These are phyloP conservation scores for Vinca minor DNA, from an alignment of 257 asterid genomes.

Conservation along the genomic window DNA sequence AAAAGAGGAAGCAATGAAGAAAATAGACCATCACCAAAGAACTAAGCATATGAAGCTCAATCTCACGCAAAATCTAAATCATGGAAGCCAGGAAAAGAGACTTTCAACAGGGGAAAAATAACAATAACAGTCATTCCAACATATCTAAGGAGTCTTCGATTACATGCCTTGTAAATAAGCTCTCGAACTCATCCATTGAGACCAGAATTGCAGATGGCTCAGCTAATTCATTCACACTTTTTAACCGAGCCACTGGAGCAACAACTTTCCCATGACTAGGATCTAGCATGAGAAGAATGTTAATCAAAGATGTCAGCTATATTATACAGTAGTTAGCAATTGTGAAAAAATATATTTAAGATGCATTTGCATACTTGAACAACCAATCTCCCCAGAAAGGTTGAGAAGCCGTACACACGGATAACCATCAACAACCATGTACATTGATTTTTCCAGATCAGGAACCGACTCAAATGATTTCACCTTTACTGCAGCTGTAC, in stretches of 20 bases:
- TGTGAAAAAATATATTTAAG: slow-evolving; percentile 11
- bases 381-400: slow-evolving; percentile 93
- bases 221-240: slow-evolving; percentile 38
- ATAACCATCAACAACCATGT: slow-evolving; percentile 64
- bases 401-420: slow-evolving; percentile 96
- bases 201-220: slow-evolving; percentile 59
- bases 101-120: not conserved
- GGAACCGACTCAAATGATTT: slow-evolving; percentile 80
- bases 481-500: slow-evolving; percentile 46
- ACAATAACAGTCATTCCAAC: slow-evolving; percentile 1
- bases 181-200: slow-evolving; percentile 64
- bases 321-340: not conserved
- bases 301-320: slow-evolving; percentile 17
- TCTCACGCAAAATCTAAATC: not conserved
- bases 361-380: slow-evolving; percentile 75
- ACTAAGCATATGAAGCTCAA: not conserved
- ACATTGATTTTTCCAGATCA: slow-evolving; percentile 94
- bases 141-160: not conserved
- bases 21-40: not conserved
- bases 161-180: slow-evolving; percentile 64
- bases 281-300: slow-evolving; percentile 39
- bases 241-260: slow-evolving; percentile 66
- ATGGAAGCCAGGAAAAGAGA: not conserved
- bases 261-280: slow-evolving; percentile 82
- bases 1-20: not conserved